Evolutionary conservation across 192 early-diverging fungal species (phyloP), one percentile per base, ranked within the genome.

Genomic region (Entomortierella beljakovae): DNA sequence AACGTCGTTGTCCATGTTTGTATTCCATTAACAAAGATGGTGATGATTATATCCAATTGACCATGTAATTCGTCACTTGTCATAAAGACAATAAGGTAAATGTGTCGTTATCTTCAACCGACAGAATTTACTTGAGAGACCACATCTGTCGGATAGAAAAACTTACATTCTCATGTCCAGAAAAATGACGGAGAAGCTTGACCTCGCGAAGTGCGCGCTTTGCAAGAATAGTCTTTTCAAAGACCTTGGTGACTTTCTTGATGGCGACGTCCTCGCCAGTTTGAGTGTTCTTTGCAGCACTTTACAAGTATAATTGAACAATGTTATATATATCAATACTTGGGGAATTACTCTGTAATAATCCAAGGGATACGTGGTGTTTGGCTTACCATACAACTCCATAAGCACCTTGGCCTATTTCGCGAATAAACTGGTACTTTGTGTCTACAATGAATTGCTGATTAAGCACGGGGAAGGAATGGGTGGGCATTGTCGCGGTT

Each of bases 131-230:
- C 10, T 11, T 29, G 50, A 56, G 2, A 4, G 23, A 34, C 16
- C 50, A 65, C 3, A 1, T 53, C 46, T 20, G 51, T 43, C 15
- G 43, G 29, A n/a, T 18, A 51, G 11, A 16, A 35, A 42, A 22
- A 77, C 72, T 42, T 64, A 90, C 85, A 83, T 98, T 98, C 64
- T 98, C 96, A 71, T 98, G 94, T 61, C 97, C 97, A 80, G 94
- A 96, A 61, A 98, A 95, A 81, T 98, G 97, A 43, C 91, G 86
- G 71, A 98, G 85, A 9, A 98, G 89, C 82, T 98, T 98, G 77
- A 98, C 89, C 85, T 98, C 97, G 53, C 97, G 90, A 64, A 98
- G 73, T 31, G 94, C 96, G 57, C 97, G 88, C 85, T 97, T 97
- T 38, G 96, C 93, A 13, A 98, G 88, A 64, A 98, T 95, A 43